Evolutionary conservation across 331 rosid species (phyloP), one percentile per base, ranked within the genome.

Genomic region (Stylosanthes scabra): DNA sequence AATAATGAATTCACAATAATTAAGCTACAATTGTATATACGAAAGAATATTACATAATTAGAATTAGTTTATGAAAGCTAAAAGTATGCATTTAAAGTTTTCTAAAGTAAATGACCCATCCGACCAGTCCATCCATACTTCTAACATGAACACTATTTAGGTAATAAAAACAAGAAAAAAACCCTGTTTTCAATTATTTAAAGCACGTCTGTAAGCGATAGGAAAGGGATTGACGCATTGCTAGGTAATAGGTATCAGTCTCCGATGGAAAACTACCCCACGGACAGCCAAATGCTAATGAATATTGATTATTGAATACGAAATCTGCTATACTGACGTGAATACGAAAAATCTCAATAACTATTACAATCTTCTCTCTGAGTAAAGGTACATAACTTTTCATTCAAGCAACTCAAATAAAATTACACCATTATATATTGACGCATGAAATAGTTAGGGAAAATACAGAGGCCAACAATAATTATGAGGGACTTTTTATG

Each of bases 311-410:
- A 6, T 34, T 46, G 51, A 47, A 50, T 57, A 51, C 25, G 9
- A 60, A 56, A 25, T 72, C 59, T 16, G 31, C 28, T 37, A 61
- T 57, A 46, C 45, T 63, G 67, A 74, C 29, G 27, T 47, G 52
- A 68, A 11, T 66, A 75, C 77, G 77, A 60, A 59, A 69, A 68
- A 79, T 42, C 65, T 3, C 60, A 70, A 27, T 65, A 81, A 64
- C 72, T 83, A 73, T 51, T 80, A 75, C 76, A 62, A 62, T 62
- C 3, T 34, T 34, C 5, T 31, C 4, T 15, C 6, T 6, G 50
- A 51, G 59, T 46, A 14, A 59, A 7, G 2, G 67, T 25, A 11
- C 55, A 44, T 2, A 10, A 34, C 11, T 42, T 52, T 20, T 7
- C 15, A 52, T 31, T 46, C 67, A 55, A 39, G 28, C 15, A 31